phyloP scores from a whole-genome alignment of 2,329 filamentous ascomycete genomes.

The Ampelomyces quisqualis region DNA sequence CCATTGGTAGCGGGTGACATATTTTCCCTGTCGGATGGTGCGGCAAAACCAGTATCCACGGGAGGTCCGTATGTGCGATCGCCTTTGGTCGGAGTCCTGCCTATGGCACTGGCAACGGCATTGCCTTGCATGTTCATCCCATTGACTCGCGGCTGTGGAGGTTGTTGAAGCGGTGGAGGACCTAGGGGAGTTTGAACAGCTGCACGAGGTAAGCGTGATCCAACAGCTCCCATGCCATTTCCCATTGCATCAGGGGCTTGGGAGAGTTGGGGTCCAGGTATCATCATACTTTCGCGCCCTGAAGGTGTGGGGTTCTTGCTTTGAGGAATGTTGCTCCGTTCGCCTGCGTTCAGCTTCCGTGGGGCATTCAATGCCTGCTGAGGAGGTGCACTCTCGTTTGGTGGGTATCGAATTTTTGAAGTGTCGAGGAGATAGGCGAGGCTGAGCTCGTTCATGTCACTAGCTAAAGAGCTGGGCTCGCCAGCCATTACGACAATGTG shows the following conservation, averaged over 20 bases:
- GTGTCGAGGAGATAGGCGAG: constrained; percentile 93
- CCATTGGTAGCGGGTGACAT: constrained; percentile 50
- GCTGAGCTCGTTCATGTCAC: constrained; percentile 79
- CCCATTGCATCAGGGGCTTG: constrained; percentile 41
- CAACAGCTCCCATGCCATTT: constrained; percentile 33
- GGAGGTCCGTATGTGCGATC: constrained; percentile 50
- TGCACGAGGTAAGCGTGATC: constrained; percentile 61
- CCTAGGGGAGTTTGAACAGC: constrained; percentile 62
- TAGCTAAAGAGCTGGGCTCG: constrained; percentile 84
- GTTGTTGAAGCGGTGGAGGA: constrained; percentile 65
- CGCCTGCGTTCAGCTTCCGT: constrained; percentile 51
- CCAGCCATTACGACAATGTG: constrained; percentile 90
- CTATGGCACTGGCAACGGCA: constrained; percentile 33
- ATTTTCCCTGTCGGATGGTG: constrained; percentile 50
- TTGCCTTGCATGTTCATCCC: constrained; percentile 26
- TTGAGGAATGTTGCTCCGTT: constrained; percentile 46
- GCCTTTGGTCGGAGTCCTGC: constrained; percentile 54
- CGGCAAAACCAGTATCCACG: constrained; percentile 44
- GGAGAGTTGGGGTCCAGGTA: constrained; percentile 27
- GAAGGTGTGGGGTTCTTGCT: constrained; percentile 37
- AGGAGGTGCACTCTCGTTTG: constrained; percentile 60
- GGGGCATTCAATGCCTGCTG: constrained; percentile 38
- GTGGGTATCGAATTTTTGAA: constrained; percentile 89
- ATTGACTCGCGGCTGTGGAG: constrained; percentile 57
- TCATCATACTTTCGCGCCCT: constrained; percentile 48